A percentile compares a stretch with the other conserved stretches of the same genome.
Evolutionary conservation across 1,284 basidiomycete species (phyloP).

Genomic region (Tausonia pullulans): DNA sequence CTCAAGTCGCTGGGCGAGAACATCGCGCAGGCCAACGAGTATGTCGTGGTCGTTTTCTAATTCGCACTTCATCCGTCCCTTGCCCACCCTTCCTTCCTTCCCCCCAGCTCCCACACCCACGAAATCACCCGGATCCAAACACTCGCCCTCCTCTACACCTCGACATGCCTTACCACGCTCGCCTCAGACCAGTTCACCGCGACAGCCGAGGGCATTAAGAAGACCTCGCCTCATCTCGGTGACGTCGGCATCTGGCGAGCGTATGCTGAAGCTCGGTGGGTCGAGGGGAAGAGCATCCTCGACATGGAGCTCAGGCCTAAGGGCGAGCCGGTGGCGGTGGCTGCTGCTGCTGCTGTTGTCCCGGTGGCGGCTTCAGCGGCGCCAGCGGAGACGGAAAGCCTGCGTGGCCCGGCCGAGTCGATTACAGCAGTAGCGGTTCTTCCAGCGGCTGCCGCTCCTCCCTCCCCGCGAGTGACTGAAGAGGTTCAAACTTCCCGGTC

Average conservation of each 20-base stretch:
- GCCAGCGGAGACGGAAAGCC: neutral
- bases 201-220: neutral
- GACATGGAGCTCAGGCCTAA: neutral
- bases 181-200: neutral
- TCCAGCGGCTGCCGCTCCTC: neutral
- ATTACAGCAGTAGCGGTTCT: neutral
- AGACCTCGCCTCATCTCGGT: neutral
- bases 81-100: too few species aligned
- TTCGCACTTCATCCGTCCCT: too few species aligned
- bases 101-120: too few species aligned
- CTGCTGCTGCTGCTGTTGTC: too few species aligned
- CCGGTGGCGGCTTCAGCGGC: too few species aligned
- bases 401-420: neutral
- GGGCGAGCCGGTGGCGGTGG: neutral
- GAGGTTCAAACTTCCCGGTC: too few species aligned
- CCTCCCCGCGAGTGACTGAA: neutral
- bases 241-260: neutral
- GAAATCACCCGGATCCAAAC: neutral
- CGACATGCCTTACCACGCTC: neutral
- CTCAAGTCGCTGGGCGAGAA: constrained; percentile 1
- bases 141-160: constrained; percentile 4
- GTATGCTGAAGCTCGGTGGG: constrained; percentile 2
- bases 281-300: neutral
- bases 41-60: neutral
- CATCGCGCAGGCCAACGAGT: neutral